Evolutionary conservation across 2,329 filamentous ascomycete genomes (phyloP).

Genomic region (Cladorrhinum sp.): DNA sequence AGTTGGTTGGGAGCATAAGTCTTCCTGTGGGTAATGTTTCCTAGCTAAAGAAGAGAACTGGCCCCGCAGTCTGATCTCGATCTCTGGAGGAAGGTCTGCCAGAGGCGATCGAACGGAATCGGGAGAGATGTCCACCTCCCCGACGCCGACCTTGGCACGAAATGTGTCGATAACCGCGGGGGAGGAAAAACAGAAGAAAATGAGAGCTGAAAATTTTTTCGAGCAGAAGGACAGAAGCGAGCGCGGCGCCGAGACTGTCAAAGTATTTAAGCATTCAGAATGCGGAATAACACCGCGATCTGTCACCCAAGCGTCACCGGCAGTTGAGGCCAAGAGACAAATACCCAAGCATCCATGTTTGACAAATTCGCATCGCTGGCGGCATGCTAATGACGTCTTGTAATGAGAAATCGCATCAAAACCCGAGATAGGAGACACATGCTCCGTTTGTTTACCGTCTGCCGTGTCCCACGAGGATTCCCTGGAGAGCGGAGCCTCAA

Average conservation of each 20-base stretch:
- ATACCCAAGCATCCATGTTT: not conserved
- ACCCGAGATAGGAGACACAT: not conserved
- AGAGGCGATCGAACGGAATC: not conserved
- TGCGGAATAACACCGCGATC: not conserved
- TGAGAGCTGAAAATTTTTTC: not conserved
- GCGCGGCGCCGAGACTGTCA: conserved; percentile 1
- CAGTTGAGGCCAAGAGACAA: not conserved
- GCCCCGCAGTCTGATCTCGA: too few relatives aligned
- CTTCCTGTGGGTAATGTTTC: too few relatives aligned
- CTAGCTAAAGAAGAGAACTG: too few relatives aligned
- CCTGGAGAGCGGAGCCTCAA: not conserved
- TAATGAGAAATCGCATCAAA: not conserved
- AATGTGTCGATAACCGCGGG: not conserved
- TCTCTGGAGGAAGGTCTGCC: not conserved
- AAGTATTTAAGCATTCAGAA: not conserved
- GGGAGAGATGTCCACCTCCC: not conserved
- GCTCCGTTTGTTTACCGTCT: not conserved
- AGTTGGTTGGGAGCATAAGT: too few relatives aligned
- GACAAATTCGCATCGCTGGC: not conserved
- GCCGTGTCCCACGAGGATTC: not conserved
- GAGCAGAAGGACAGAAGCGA: not conserved
- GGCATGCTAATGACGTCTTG: not conserved
- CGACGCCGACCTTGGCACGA: not conserved
- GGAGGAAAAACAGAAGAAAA: not conserved
- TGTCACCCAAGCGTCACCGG: not conserved